Conservation (phyloP, 2,329 filamentous ascomycete species). For the Chaetomium sp. region DNA sequence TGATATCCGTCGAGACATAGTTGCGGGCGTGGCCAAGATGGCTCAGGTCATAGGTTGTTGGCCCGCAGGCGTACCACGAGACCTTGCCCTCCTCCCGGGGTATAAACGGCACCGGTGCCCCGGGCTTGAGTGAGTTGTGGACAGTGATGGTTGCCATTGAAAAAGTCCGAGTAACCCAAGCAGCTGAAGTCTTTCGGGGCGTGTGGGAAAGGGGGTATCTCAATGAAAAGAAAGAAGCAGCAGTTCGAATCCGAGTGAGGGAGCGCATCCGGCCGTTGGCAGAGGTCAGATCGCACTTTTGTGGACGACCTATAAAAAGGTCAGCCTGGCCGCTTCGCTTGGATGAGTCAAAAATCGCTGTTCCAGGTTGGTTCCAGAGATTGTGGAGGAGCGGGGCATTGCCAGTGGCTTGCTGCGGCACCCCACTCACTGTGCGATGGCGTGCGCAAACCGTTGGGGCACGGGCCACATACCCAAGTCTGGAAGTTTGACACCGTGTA, state of each 20-base stretch:
- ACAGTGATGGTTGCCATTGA: conserved; percentile 57
- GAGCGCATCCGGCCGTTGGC: conserved; percentile 21
- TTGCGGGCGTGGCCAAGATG: conserved; percentile 78
- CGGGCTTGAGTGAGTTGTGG: conserved; percentile 71
- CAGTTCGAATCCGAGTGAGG: conserved; percentile 6
- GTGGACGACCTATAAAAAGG: conserved; percentile 12
- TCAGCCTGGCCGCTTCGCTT: conserved; percentile 19
- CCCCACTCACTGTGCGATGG: conserved; percentile 5
- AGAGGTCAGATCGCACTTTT: neutral
- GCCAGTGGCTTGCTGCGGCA: neutral
- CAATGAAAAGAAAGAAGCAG: conserved; percentile 14
- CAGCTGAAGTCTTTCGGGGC: conserved; percentile 8
- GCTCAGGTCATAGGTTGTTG: conserved; percentile 76
- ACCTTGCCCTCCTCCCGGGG: conserved; percentile 66
- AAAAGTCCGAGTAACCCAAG: conserved; percentile 2
- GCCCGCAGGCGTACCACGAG: conserved; percentile 84
- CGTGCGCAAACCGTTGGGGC: neutral
- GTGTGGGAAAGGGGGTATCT: conserved; percentile 8
- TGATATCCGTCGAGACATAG: conserved; percentile 85
- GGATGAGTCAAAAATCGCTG: conserved; percentile 22
- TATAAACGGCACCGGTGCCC: conserved; percentile 65
- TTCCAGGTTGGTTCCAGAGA: conserved; percentile 4
- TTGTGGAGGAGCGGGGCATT: conserved; percentile 10
- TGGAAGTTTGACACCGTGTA: neutral
- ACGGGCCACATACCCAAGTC: conserved; percentile 1